Percentiles rank a stretch among this genome's conserved stretches.
Evolutionary conservation across 225 moss, liverwort and hornwort genomes (phyloP).

Genomic region (Lunularia cruciata): DNA sequence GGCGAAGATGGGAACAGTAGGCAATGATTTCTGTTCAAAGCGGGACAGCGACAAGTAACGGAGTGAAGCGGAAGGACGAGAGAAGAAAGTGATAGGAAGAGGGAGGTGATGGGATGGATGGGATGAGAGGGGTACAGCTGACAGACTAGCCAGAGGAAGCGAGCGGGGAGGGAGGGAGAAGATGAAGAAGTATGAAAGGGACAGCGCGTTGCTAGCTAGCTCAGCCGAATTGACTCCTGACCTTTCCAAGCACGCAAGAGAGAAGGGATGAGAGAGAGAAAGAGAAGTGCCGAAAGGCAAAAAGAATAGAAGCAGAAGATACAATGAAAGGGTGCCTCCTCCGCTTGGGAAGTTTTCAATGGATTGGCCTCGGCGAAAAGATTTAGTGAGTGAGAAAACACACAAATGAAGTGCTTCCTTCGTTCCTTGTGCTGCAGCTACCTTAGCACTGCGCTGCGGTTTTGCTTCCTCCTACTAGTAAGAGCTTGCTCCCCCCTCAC

Average conservation of each 20-base stretch:
- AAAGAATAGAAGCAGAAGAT: neutral
- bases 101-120: neutral
- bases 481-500: neutral
- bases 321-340: neutral
- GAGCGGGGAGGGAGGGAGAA: conserved; percentile 1
- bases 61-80: neutral
- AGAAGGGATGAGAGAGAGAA: neutral
- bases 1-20: neutral
- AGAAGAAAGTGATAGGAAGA: neutral
- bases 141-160: neutral
- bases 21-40: neutral
- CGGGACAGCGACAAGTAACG: too few relatives aligned
- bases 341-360: neutral
- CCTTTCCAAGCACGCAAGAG: conserved; percentile 10
- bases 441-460: neutral
- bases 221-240: conserved; percentile 2
- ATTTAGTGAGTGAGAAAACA: neutral
- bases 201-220: conserved; percentile 6
- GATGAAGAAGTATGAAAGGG: neutral
- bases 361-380: neutral
- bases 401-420: neutral
- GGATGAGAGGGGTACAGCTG: conserved; percentile 12
- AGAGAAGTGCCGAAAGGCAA: neutral
- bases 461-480: neutral
- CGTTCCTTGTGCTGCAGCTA: too few relatives aligned